Percentiles rank a stretch among this genome's conserved stretches.
Conservation (phyloP, 345 rosid genomes). For the Euphorbia tirucalli region DNA sequence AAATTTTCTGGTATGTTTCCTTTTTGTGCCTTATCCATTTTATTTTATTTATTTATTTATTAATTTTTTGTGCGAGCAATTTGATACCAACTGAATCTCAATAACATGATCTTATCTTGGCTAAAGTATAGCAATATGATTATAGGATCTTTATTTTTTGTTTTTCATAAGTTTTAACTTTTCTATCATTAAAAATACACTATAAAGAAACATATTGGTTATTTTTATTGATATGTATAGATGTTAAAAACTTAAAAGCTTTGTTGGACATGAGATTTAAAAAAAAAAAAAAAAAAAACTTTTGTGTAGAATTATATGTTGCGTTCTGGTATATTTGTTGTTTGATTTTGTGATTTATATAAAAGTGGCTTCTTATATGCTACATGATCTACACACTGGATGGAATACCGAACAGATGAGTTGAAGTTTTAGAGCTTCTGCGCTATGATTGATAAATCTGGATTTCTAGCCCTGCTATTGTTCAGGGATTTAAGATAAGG, state of each 20-base stretch:
- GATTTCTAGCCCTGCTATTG: background rate
- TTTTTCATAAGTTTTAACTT: background rate
- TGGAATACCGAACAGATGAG: background rate
- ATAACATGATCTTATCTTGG: background rate
- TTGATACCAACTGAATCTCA: background rate
- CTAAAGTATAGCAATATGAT: background rate
- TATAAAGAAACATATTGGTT: background rate
- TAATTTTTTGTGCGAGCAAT: background rate
- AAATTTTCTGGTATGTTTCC: slow-evolving; percentile 49
- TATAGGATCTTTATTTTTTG: background rate
- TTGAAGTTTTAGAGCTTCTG: background rate
- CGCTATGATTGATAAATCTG: background rate
- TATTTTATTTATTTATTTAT: too few species aligned
- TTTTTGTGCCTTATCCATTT: too few species aligned
- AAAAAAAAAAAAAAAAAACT: too few species aligned
- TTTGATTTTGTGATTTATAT: background rate
- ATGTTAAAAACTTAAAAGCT: background rate
- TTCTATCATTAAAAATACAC: background rate
- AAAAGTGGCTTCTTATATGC: background rate
- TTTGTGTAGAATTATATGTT: background rate
- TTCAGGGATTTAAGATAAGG: background rate
- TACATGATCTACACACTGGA: background rate
- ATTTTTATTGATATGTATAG: background rate
- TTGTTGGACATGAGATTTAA: background rate
- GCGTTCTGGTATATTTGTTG: background rate